Base-by-base conservation (phyloP, 352 stramenopile genomes). In the Globisporangium cylindrosporum region DNA sequence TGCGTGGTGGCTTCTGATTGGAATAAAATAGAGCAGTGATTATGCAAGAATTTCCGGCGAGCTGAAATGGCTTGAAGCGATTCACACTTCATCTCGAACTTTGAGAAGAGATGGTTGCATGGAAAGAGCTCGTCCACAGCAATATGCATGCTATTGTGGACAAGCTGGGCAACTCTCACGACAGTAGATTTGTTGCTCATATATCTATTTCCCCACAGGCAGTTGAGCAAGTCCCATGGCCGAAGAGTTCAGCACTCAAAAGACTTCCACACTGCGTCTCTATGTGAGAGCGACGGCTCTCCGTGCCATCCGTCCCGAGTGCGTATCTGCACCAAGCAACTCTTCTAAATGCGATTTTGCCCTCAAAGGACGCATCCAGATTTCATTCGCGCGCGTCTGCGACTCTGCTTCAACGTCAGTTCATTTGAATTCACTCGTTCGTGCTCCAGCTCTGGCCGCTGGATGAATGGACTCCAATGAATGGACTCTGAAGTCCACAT, bases 221-320 rank as follows among this genome's bases (percentile, higher is more conserved):
- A 43, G 36, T 18, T 43, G 9, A 43, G 36, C 36, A 43, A 43
- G 36, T 10, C 36, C 36, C 12, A 43, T 43, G 36, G 36, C 12
- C 36, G 15, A n/a, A 49, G 43, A 51, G 43, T 51, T 51, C 43
- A 51, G 18, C 43, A 24, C 22, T 5, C 18, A 51, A 20, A n/a
- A 49, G 41, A n/a, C 38, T 46, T 46, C 38, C 38, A 46, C 24
- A 38, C 15, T 22, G 54, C 54, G 54, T 59, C 54, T 59, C 25
- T 59, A 41, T 59, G 54, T 22, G 32, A 32, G n/a, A 9, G 24
- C 32, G 25, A 4, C 25, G 4, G 25, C 53, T 32, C 25, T 38
- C 7, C 54, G 24, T 59, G 54, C 25, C 54, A 41, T 59, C 54
- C 27, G 18, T 41, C 14, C 54, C 22, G 25, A 41, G 25, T 59